Base-by-base conservation (phyloP, 768 basidiomycete genomes). In the Suillus americanus region DNA sequence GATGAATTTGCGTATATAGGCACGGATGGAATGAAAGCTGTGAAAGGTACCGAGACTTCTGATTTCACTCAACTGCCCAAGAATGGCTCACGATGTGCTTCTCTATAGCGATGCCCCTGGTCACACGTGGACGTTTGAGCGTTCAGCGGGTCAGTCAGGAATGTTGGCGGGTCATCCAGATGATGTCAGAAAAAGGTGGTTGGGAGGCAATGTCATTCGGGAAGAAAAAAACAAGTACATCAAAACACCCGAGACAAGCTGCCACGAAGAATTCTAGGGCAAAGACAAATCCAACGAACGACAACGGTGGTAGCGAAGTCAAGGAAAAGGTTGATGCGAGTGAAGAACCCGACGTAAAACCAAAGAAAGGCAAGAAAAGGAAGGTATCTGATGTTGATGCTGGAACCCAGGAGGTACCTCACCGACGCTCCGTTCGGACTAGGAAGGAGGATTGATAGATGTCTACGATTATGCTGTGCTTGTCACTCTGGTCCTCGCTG, bases 61-160 rank as follows among this genome's bases (percentile, higher is more conserved):
- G 30, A 41, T 53, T 64, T 53, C 40, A 41, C 38, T 63, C 54
- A 14, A 46, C 60, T 8, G 16, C 33, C 40, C 9, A 41, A 64
- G 38, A 23, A 65, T 57, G 41, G 28, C 67, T 64, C 46, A 69
- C 48, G 13, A 14, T 50, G 67, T 50, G 65, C 61, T 41, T 74
- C 28, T 9, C 38, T 56, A 61, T 73, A 89, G 90, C 72, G 10
- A 96, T 95, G 93, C 84, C 89, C 59, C 79, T 98, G 25, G 83
- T 97, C 16, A 89, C 82, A 14, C 84, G 91, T 20, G 94, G 95
- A 4, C 80, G 95, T 61, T 81, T 97, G 50, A 96, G 94, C 72
- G 94, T 98, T 1, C 95, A 98, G 75, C 84, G 87, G 5, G 94
- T 95, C 0, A 79, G 82, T 28, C 79, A 84, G 64, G 79, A 74